Percentiles rank a stretch among this genome's conserved stretches.
Conservation (phyloP, 257 asterid species). For the Nicotiana tabacum region DNA sequence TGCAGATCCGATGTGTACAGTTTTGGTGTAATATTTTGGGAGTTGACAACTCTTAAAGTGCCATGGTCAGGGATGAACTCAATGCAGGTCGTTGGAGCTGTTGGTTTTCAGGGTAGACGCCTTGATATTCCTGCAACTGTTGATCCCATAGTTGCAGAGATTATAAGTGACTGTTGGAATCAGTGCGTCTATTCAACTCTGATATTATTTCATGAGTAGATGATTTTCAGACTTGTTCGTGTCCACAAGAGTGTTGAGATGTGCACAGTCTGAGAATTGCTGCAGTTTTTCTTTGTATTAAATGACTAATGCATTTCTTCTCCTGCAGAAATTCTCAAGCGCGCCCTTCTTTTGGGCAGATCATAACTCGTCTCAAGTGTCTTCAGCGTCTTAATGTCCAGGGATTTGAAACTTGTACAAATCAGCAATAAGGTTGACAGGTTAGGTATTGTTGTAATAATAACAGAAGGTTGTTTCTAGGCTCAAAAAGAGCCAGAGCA, state of each 20-base stretch:
- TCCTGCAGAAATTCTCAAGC: constrained; percentile 63
- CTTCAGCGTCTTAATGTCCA: constrained; percentile 53
- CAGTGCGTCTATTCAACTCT: constrained; percentile 36
- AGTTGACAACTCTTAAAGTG: constrained; percentile 78
- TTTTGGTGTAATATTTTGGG: constrained; percentile 95
- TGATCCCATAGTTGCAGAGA: constrained; percentile 74
- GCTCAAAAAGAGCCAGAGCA: constrained; percentile 30
- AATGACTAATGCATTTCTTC: constrained; percentile 1
- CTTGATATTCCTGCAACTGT: constrained; percentile 66
- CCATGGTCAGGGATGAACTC: constrained; percentile 98
- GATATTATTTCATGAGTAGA: neutral
- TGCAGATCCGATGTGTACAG: constrained; percentile 95
- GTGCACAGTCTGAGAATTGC: too few relatives aligned
- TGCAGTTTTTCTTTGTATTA: neutral
- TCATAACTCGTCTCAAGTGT: constrained; percentile 70
- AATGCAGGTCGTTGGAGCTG: constrained; percentile 99
- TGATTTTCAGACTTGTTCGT: neutral
- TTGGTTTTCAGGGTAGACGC: constrained; percentile 85
- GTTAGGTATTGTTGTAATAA: constrained; percentile 21
- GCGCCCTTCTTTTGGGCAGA: constrained; percentile 88
- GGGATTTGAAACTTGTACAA: constrained; percentile 29
- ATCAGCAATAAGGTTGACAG: constrained; percentile 27
- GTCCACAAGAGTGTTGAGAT: neutral
- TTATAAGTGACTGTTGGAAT: constrained; percentile 78
- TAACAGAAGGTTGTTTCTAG: constrained; percentile 26